These are phyloP conservation scores for Biscutella laevigata DNA, from an alignment of 441 rosid genomes.

Conservation along the genomic window DNA sequence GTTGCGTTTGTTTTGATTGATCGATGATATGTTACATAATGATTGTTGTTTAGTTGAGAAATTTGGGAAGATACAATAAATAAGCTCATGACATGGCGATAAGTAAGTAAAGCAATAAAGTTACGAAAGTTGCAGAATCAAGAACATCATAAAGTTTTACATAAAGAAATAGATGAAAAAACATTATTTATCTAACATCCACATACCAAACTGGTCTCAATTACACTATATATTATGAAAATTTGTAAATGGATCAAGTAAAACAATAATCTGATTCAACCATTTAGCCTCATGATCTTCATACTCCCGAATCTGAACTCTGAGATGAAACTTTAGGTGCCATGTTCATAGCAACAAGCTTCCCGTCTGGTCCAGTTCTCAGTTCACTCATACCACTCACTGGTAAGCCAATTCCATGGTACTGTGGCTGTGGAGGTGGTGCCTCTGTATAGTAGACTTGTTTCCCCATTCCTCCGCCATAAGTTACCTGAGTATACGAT, in stretches of 20 bases:
- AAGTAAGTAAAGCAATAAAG: neutral
- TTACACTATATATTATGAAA: conserved; percentile 11
- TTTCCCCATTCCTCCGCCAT: conserved; percentile 44
- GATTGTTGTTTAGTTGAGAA: conserved; percentile 4
- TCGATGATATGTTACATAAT: neutral
- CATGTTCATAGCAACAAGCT: conserved; percentile 24
- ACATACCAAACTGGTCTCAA: conserved; percentile 10
- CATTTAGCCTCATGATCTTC: neutral
- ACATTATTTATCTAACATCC: conserved; percentile 25
- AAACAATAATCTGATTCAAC: conserved; percentile 3
- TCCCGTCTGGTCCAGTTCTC: conserved; percentile 50
- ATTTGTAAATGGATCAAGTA: neutral
- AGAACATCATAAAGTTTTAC: conserved; percentile 7
- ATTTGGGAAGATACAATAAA: neutral
- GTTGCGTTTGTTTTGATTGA: neutral
- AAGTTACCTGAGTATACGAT: conserved; percentile 47
- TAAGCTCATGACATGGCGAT: conserved; percentile 1
- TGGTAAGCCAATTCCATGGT: conserved; percentile 45
- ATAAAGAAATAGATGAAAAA: neutral
- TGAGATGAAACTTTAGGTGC: conserved; percentile 41
- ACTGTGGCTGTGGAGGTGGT: conserved; percentile 33
- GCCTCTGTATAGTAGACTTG: conserved; percentile 58
- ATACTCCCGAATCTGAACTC: conserved; percentile 33
- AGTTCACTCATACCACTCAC: conserved; percentile 36
- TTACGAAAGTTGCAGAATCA: conserved; percentile 10